phyloP scores from a whole-genome alignment of 495 filamentous ascomycete genomes.

The Darksidea phi region DNA sequence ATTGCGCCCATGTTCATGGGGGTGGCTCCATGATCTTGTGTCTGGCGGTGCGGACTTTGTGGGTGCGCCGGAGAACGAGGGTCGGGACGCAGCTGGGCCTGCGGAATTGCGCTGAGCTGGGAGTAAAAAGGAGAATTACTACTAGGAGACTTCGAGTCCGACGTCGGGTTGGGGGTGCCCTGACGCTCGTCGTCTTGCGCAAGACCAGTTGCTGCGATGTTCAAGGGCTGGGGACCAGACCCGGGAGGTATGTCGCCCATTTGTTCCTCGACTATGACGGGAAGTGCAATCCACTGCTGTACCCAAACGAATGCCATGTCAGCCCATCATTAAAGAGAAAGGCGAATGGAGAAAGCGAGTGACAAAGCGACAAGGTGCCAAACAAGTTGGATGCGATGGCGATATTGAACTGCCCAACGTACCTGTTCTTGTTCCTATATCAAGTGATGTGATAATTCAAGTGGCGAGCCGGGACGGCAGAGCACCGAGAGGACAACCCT shows the following conservation, averaged over 20 bases:
- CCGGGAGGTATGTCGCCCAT: constrained; percentile 42
- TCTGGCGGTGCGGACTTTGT: constrained; percentile 1
- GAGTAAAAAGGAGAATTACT: constrained; percentile 36
- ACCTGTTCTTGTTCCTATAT: constrained; percentile 34
- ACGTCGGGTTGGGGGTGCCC: constrained; percentile 10
- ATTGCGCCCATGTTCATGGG: constrained; percentile 52
- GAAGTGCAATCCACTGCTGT: constrained; percentile 49
- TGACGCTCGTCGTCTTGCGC: constrained; percentile 37
- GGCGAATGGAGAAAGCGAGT: constrained; percentile 6
- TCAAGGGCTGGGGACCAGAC: constrained; percentile 29
- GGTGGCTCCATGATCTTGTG: constrained; percentile 43
- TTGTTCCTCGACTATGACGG: constrained; percentile 45
- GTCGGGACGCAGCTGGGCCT: constrained; percentile 30
- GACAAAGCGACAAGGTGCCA: constrained; percentile 2
- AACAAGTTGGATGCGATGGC: not conserved
- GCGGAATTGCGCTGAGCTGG: constrained; percentile 34
- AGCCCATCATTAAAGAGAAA: constrained; percentile 31
- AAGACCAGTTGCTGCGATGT: constrained; percentile 22
- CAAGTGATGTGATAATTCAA: constrained; percentile 13
- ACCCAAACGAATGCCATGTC: constrained; percentile 49
- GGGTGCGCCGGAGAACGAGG: constrained; percentile 18
- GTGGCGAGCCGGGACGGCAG: constrained; percentile 33
- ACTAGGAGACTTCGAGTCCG: constrained; percentile 14
- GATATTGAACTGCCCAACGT: constrained; percentile 18
- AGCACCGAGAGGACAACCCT: constrained; percentile 28